phyloP scores from a whole-genome alignment of 169 alveolate genomes.

The Babesia bovis region DNA sequence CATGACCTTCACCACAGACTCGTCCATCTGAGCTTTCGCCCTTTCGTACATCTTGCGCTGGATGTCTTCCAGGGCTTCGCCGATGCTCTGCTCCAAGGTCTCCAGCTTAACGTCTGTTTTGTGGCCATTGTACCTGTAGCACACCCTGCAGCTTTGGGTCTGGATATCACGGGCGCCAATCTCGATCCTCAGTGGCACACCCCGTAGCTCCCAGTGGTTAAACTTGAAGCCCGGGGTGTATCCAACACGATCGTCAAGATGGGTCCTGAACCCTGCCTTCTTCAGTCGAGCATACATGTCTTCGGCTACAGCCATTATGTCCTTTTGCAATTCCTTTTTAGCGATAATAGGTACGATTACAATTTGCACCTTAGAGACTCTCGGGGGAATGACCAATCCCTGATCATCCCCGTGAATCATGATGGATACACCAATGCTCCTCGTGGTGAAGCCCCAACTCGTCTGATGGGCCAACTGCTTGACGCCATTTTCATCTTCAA shows the following conservation, averaged over 20 bases:
- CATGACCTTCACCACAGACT: conserved; percentile 66
- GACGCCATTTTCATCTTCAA: conserved; percentile 88
- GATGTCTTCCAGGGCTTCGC: conserved; percentile 70
- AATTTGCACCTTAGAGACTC: conserved; percentile 93
- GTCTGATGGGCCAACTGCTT: conserved; percentile 93
- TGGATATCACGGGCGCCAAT: conserved; percentile 96
- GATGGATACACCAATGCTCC: conserved; percentile 94
- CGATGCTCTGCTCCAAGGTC: conserved; percentile 54
- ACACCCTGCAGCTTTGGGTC: conserved; percentile 85
- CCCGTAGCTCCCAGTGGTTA: conserved; percentile 99
- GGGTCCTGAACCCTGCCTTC: conserved; percentile 51
- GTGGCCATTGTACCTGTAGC: conserved; percentile 86
- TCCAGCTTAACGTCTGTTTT: conserved; percentile 77
- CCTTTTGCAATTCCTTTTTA: conserved; percentile 72
- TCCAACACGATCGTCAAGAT: conserved; percentile 89
- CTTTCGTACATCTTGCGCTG: conserved; percentile 68
- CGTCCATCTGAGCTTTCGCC: conserved; percentile 72
- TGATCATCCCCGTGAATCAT: conserved; percentile 97
- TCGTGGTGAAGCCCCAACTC: conserved; percentile 99
- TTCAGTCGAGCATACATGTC: conserved; percentile 5
- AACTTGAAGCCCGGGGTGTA: conserved; percentile 99
- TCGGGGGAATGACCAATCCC: conserved; percentile 98
- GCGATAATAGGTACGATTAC: conserved; percentile 92
- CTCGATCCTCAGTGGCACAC: conserved; percentile 98
- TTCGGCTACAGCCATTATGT: conserved; percentile 75